A percentile compares a stretch with the other conserved stretches of the same genome.
These are phyloP conservation scores for Emergomyces pasteurianus DNA, from an alignment of 2,329 filamentous ascomycete species.

Conservation along the genomic window DNA sequence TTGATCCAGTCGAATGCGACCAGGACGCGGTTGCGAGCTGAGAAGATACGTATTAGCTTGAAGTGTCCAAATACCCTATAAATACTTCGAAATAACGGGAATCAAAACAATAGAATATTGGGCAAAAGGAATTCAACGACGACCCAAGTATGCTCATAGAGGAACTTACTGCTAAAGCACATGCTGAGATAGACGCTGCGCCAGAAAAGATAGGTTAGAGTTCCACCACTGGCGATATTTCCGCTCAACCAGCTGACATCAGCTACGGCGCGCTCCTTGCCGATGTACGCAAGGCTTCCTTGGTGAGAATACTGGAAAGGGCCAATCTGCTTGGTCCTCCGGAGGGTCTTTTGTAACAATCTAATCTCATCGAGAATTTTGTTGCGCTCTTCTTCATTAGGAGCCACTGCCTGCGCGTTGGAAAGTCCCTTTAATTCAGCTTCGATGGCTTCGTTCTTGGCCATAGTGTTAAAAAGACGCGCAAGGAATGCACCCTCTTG, in stretches of 20 bases:
- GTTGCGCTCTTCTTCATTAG: conserved; percentile 47
- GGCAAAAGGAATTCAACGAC: neutral
- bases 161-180: conserved; percentile 90
- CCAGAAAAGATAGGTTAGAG: conserved; percentile 97
- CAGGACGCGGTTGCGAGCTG: conserved; percentile 85
- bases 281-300: conserved; percentile 93
- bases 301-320: conserved; percentile 99
- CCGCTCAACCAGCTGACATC: conserved; percentile 97
- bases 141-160: neutral
- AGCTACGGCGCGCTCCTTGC: conserved; percentile 92
- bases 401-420: conserved; percentile 53
- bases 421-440: conserved; percentile 58
- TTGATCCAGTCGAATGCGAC: conserved; percentile 94
- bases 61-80: neutral
- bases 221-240: conserved; percentile 87
- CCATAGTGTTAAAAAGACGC: conserved; percentile 97
- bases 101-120: neutral
- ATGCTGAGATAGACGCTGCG: conserved; percentile 95
- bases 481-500: conserved; percentile 95
- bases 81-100: neutral
- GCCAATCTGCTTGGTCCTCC: conserved; percentile 85
- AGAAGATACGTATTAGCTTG: neutral
- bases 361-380: conserved; percentile 64
- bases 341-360: conserved; percentile 70
- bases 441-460: conserved; percentile 80